Base-by-base conservation (phyloP, 371 early-diverging fungal genomes). In the Coemansia sp. region DNA sequence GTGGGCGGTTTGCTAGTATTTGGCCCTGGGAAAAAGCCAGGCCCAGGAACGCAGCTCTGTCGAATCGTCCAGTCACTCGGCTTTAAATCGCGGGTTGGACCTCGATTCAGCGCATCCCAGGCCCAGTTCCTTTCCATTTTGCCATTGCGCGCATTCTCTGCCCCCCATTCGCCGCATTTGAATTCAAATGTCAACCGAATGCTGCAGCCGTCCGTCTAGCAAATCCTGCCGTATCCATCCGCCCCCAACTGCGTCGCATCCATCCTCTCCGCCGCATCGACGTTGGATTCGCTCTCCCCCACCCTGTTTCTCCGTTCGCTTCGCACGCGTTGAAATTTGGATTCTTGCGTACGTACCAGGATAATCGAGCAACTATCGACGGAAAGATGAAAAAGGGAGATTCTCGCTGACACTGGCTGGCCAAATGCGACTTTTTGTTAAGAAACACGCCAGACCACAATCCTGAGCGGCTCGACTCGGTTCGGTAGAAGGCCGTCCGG, bases 291-390 rank as follows among this genome's bases (percentile, higher is more conserved):
- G 39, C 53, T n/a, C 35, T 35, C 10, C 35, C 26, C 26, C 26
- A 26, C 26, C 53, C 6, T 43, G 45, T 26, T 30, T 16, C 34
- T 34, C 9, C 5, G 31, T 5, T 20, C 51, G 20, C 34, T 33
- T 48, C 53, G 35, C 36, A 33, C 26, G 26, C 26, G 26, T 26
- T 26, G 35, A 14, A 51, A 34, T 53, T 38, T 35, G 36, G 48
- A 65, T 36, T 35, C 45, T 38, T 45, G 12, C 12, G 30, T 66
- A 61, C 66, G 49, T 56, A 66, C 66, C 66, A 45, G 26, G 51
- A 56, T 33, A 65, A 53, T 59, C 59, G 59, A 65, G 55, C 54
- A 54, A 59, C 65, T 45, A 65, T 59, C 61, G 60, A 57, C 55
- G 53, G 26, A 26, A 26, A 26, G 26, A 26, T 26, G 41, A 39